Base-by-base conservation (phyloP, 164 flowering plant species). In the Vitis amurensis region DNA sequence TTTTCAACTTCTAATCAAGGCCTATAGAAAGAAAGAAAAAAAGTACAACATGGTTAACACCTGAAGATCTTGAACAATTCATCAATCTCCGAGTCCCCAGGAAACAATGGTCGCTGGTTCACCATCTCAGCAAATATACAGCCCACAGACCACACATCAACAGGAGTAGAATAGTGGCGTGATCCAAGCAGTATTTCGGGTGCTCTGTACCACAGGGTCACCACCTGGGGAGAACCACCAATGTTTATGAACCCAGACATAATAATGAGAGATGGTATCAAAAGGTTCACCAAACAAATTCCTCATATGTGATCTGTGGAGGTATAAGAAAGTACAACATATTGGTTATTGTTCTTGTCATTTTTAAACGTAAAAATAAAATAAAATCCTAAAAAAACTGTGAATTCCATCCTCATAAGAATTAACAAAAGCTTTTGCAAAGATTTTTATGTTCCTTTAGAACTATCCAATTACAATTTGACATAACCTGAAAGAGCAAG, bases 61-160 rank as follows among this genome's bases (percentile, higher is more conserved):
- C 97, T 91, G 92, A 95, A 95, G 70, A 95, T 95, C 78, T 89
- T 95, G 79, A 91, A 95, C 61, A 95, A 74, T 70, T 95, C 93
- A 81, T 95, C 98, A 73, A 95, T 95, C 84, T 95, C 99, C 37
- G 99, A 95, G 76, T 95, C 99, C 63, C 99, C 99, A 64, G 98
- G 99, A 74, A 93, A 95, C 72, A 95, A 74, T 16, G 99, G 98
- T 53, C 73, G 78, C 78, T 89, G 92, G 80, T 88, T 95, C 64
- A 93, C 92, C 99, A 95, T 95, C 85, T 95, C 99, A 72, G 98
- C 95, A 87, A 95, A 95, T 82, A 95, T 95, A 76, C 99, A 95
- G 57, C 99, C 99, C 71, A 93, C 94, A 10, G 99, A 95, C 99
- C 99, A 95, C 60, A 93, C 85, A 87, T 95, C 99, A 65, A 95